A percentile compares a stretch with the other conserved stretches of the same genome.
Evolutionary conservation across 2,329 filamentous ascomycete species (phyloP).

Genomic region (Colletotrichum higginsianum): DNA sequence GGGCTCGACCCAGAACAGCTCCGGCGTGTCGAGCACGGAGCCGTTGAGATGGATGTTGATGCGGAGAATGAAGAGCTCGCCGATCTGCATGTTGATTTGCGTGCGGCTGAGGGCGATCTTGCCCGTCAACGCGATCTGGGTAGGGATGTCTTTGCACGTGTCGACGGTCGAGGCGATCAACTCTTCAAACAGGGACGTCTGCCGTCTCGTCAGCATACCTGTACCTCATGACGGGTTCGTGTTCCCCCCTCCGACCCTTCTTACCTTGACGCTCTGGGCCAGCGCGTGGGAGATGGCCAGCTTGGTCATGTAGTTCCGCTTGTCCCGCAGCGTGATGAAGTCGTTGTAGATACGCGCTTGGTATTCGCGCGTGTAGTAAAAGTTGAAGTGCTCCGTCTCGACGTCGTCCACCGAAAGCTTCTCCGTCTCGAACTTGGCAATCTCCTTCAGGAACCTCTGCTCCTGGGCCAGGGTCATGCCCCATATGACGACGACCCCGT

Average conservation of each 20-base stretch:
- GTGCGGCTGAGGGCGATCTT: conserved; percentile 89
- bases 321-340: conserved; percentile 95
- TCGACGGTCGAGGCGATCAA: conserved; percentile 95
- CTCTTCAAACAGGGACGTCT: conserved; percentile 97
- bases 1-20: conserved; percentile 98
- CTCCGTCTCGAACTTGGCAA: conserved; percentile 93
- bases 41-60: conserved; percentile 99
- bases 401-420: conserved; percentile 91
- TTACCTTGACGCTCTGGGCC: conserved; percentile 92
- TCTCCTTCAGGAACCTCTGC: conserved; percentile 91
- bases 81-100: conserved; percentile 99
- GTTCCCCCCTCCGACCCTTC: conserved; percentile 15
- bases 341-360: conserved; percentile 99
- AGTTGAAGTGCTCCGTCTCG: conserved; percentile 98
- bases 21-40: conserved; percentile 94
- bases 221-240: too few species aligned
- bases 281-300: conserved; percentile 95
- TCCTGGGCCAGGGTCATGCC: conserved; percentile 95
- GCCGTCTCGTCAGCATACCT: conserved; percentile 7
- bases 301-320: conserved; percentile 98
- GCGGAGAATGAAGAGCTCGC: conserved; percentile 95
- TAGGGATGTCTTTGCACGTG: conserved; percentile 91
- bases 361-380: conserved; percentile 98
- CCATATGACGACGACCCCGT: conserved; percentile 98
- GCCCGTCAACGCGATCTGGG: conserved; percentile 92